Conservation (phyloP, 2,329 filamentous ascomycete species). For the Alternaria panax region DNA sequence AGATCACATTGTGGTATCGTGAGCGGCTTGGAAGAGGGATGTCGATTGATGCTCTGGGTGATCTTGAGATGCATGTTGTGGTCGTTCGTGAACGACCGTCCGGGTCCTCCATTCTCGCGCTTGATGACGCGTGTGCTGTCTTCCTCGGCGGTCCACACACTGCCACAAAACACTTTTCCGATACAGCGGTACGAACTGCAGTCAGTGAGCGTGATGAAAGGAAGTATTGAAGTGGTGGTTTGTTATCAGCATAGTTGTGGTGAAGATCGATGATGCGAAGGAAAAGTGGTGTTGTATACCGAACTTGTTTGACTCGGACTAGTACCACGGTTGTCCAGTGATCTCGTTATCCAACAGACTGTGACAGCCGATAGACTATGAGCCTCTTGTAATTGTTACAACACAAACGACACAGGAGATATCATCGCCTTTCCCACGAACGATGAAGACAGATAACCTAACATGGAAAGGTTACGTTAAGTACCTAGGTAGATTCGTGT, state of each 20-base stretch:
- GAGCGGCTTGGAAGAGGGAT: neutral
- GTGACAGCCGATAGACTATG: no score
- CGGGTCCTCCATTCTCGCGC: constrained; percentile 28
- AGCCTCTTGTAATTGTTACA: neutral
- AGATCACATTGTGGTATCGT: neutral
- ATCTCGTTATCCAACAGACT: neutral
- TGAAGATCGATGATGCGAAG: neutral
- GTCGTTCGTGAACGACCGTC: constrained; percentile 27
- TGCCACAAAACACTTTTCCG: constrained; percentile 28
- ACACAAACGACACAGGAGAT: neutral
- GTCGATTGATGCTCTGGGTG: constrained; percentile 8
- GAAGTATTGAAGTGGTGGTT: no score
- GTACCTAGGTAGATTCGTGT: no score
- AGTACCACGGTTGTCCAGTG: neutral
- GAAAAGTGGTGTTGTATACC: neutral
- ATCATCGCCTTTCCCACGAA: neutral
- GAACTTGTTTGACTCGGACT: neutral
- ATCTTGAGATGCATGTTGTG: constrained; percentile 23
- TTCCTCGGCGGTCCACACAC: constrained; percentile 23
- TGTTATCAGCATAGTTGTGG: no score
- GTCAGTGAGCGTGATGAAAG: neutral
- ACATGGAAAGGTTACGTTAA: no score
- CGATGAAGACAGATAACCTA: rapidly evolving
- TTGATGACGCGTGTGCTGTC: constrained; percentile 17
- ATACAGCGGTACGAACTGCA: constrained; percentile 20